phyloP scores from a whole-genome alignment of 1,139 yeast genomes.

The Candida sojae region DNA sequence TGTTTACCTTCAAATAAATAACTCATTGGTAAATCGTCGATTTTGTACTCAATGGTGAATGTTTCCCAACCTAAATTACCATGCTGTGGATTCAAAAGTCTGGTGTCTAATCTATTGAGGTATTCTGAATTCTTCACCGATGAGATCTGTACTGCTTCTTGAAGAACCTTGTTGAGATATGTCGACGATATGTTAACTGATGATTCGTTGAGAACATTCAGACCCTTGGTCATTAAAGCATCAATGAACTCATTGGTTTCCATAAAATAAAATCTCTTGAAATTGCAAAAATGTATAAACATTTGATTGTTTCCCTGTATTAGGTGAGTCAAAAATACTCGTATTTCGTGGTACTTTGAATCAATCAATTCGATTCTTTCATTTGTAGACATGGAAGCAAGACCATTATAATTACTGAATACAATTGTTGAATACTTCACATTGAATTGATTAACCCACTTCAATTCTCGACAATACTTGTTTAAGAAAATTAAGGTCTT shows the following conservation, averaged over 20 bases:
- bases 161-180: constrained; percentile 63
- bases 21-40: constrained; percentile 56
- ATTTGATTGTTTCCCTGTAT: constrained; percentile 50
- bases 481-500: constrained; percentile 71
- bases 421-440: constrained; percentile 37
- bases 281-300: constrained; percentile 56
- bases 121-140: constrained; percentile 49
- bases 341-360: constrained; percentile 58
- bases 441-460: constrained; percentile 40
- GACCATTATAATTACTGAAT: constrained; percentile 28
- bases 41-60: constrained; percentile 80
- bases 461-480: constrained; percentile 53
- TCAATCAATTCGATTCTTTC: constrained; percentile 37
- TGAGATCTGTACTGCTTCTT: constrained; percentile 66
- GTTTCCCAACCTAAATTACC: constrained; percentile 89
- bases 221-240: constrained; percentile 58
- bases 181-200: constrained; percentile 65
- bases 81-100: constrained; percentile 63
- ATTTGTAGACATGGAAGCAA: constrained; percentile 32
- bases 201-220: constrained; percentile 56
- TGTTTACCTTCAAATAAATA: constrained; percentile 15
- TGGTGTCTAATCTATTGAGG: constrained; percentile 63
- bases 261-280: constrained; percentile 70
- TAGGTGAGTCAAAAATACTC: constrained; percentile 52
- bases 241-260: constrained; percentile 80